These are phyloP conservation scores for Leishmania martiniquensis DNA, from an alignment of 208 protist genomes.

Conservation along the genomic window DNA sequence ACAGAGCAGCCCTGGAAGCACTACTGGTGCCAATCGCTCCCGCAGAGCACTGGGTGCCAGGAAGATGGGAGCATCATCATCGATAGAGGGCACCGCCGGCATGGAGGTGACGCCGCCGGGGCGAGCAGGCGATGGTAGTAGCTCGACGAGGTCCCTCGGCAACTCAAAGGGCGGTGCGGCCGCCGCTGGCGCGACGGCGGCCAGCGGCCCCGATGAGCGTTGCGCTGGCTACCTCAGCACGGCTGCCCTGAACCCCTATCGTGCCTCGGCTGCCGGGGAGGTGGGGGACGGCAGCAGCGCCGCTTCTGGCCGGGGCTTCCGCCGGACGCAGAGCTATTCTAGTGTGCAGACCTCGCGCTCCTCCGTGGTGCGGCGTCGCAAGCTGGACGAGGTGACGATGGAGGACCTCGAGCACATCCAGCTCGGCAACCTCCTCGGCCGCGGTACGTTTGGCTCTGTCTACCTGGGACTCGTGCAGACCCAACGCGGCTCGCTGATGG, in stretches of 20 bases:
- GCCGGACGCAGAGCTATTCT: constrained; percentile 26
- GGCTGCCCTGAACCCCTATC: constrained; percentile 31
- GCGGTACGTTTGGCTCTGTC: constrained; percentile 69
- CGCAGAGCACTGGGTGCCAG: background rate
- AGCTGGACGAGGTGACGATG: constrained; percentile 45
- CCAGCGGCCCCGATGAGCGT: background rate
- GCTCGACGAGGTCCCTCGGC: background rate
- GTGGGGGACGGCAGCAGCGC: background rate
- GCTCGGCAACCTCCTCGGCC: constrained; percentile 54
- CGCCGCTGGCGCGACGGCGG: background rate
- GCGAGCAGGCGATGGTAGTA: background rate
- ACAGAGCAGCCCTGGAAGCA: background rate
- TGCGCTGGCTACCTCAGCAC: constrained; percentile 24
- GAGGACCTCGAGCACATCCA: constrained; percentile 53
- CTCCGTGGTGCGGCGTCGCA: constrained; percentile 48
- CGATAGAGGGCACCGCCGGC: background rate
- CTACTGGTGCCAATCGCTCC: background rate
- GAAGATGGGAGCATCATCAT: background rate
- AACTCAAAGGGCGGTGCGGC: background rate
- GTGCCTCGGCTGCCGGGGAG: background rate
- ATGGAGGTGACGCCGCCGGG: background rate
- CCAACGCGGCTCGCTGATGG: constrained; percentile 40
- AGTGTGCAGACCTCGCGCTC: constrained; percentile 48
- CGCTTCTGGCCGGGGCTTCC: background rate
- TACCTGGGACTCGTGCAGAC: constrained; percentile 56